Base-by-base conservation (phyloP, 2,329 filamentous ascomycete genomes). In the Didymella arachidicola region DNA sequence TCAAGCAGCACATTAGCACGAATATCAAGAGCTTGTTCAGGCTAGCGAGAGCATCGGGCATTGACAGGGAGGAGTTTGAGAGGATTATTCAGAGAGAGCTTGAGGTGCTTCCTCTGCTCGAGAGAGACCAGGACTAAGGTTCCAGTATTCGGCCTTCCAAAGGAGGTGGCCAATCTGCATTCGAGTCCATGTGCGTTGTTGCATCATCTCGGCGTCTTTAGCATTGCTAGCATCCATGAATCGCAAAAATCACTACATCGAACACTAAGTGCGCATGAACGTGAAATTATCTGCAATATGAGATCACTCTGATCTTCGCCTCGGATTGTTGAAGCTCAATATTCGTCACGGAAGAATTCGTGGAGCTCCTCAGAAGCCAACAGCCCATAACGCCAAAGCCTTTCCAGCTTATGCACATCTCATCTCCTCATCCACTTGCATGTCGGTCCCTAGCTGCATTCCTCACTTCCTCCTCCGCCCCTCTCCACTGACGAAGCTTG, bases 1-100 rank as follows among this genome's bases (percentile, higher is more conserved):
- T 95, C 53, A 90, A 90, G 76, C 89, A 93, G 77, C 91, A 94
- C 76, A 87, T 95, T 43, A 88, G 87, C 34, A 88, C 89, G 8
- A 90, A 88, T 70, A 85, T 95, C 55, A 89, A 91, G 80, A 93
- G 89, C 74, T 77, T 95, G 64, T 94, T 87, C 74, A 79, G 89
- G 64, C 78, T 95, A 61, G 88, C 90, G 25, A 85, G 84, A 41
- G 84, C 87, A 1, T 87, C 87, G 22, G 91, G 91, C 0, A 93
- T 95, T 65, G 86, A 90, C 49, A 81, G 87, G 43, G 85, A 86
- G 32, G 91, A 94, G 72, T 95, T 94, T 77, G 88, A 90, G 75
- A 81, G 85, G 50, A 81, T 93, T 60, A 84, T 94, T 12, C 84
- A 83, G 75, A 87, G 84, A 22, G 91, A 94, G 78, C 77, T 94